Evolutionary conservation across 257 asterid genomes (phyloP).

Genomic region (Rehmannia glutinosa): DNA sequence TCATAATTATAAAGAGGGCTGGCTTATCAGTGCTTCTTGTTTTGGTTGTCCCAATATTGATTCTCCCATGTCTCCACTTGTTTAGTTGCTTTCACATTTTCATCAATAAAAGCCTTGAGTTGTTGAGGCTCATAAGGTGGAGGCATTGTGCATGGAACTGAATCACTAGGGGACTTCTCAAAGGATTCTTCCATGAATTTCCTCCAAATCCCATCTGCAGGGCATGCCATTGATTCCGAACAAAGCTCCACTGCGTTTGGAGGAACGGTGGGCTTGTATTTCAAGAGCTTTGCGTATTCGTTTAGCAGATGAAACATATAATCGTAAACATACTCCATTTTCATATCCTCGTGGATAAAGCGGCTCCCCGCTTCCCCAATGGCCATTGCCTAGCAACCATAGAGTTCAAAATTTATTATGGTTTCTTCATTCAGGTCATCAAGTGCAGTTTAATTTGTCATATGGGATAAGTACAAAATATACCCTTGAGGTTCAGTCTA

Average conservation of each 20-base stretch:
- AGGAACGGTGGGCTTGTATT: slow-evolving; percentile 57
- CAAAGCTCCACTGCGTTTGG: slow-evolving; percentile 56
- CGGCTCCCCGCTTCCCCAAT: slow-evolving; percentile 76
- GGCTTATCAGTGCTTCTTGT: slow-evolving; percentile 16
- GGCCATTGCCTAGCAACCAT: slow-evolving; percentile 52
- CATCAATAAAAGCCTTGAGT: slow-evolving; percentile 39
- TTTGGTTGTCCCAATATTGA: slow-evolving; percentile 47
- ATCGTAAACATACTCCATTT: slow-evolving; percentile 70
- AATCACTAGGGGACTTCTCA: slow-evolving; percentile 54
- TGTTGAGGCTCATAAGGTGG: slow-evolving; percentile 54
- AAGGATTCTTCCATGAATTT: slow-evolving; percentile 71
- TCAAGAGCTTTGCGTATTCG: slow-evolving; percentile 70
- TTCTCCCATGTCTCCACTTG: slow-evolving; percentile 78
- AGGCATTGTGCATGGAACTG: slow-evolving; percentile 66
- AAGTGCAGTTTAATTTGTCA: neutral
- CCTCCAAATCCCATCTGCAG: slow-evolving; percentile 41
- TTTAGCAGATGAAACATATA: slow-evolving; percentile 71
- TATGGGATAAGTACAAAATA: too few relatives aligned
- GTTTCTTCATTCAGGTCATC: neutral
- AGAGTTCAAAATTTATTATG: neutral
- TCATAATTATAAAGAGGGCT: neutral
- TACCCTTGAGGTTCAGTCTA: neutral
- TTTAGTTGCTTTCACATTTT: slow-evolving; percentile 31
- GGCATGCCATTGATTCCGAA: slow-evolving; percentile 63
- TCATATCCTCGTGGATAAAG: slow-evolving; percentile 66